Evolutionary conservation across 441 rosid species (phyloP), one percentile per base, ranked within the genome.

Genomic region (Populus trichocarpa): DNA sequence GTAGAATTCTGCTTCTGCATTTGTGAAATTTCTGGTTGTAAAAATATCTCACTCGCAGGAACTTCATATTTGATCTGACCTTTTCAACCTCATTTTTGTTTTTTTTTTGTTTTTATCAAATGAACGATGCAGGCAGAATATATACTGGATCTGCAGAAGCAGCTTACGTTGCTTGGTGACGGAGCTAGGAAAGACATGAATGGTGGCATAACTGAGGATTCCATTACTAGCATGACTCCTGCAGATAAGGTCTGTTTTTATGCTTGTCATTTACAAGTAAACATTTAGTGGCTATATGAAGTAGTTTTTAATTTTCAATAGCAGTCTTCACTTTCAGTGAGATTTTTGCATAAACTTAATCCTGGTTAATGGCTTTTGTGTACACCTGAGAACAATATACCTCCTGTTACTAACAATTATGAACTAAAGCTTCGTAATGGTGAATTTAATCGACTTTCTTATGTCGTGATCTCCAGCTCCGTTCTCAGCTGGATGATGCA

Each of bases 401-500:
- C 46, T 40, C 46, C 14, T 40, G 14, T n/a, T 66, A 20, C 5
- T 66, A 26, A 65, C 40, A 4, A 69, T 14, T 4, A 63, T 20
- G 22, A 42, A 68, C 30, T 42, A 1, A 13, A 57, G 57, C 28
- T 8, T 73, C 16, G 38, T 28, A 28, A 36, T 46, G 74, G 16
- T 23, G 67, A 42, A 11, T 40, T 66, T 42, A 32, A 38, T 65
- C 53, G 28, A 67, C 66, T 23, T 74, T 67, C 46, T 50, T 36
- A 6, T 75, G 28, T 80, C 67, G 68, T 82, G 50, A 79, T 13
- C 85, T 67, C 75, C 97, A 94, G 98, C 94, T 94, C 71, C 96
- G 97, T 36, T 89, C 97, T 73, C 94, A 92, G 85, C 81, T 96
- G 80, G 99, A 96, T 38, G 98, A 93, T 84, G 99, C 98, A 81